phyloP scores from a whole-genome alignment of 208 protist species.

The Trypanosoma cruzi region DNA sequence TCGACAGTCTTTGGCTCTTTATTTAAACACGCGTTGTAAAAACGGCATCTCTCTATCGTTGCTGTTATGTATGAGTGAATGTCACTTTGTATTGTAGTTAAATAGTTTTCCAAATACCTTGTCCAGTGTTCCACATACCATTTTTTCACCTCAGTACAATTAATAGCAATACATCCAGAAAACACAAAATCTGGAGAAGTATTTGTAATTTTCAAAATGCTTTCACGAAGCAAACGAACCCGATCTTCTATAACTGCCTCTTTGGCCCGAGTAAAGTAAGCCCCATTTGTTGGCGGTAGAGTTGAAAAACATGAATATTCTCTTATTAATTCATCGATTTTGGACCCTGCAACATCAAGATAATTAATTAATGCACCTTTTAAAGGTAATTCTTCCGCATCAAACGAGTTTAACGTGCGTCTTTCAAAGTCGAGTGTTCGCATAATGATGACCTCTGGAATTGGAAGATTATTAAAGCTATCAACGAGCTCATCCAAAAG shows the following conservation, averaged over 20 bases:
- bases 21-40: constrained; percentile 38
- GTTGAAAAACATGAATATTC: constrained; percentile 52
- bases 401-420: constrained; percentile 35
- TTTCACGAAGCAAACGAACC: constrained; percentile 42
- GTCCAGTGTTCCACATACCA: constrained; percentile 61
- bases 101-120: constrained; percentile 51
- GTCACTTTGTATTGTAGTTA: constrained; percentile 39
- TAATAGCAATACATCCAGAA: constrained; percentile 75
- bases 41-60: constrained; percentile 44
- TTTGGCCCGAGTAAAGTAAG: constrained; percentile 34
- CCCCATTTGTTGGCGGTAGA: constrained; percentile 45
- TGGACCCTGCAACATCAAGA: constrained; percentile 38
- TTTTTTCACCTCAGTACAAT: constrained; percentile 53
- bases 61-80: constrained; percentile 33
- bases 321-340: constrained; percentile 48
- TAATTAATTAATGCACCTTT: constrained; percentile 20
- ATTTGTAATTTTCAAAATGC: constrained; percentile 41
- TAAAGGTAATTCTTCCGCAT: constrained; percentile 14
- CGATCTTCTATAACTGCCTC: constrained; percentile 37
- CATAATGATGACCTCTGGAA: constrained; percentile 53
- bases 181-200: constrained; percentile 69
- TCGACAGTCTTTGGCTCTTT: constrained; percentile 57
- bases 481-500: constrained; percentile 63
- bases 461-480: constrained; percentile 60
- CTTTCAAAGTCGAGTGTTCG: constrained; percentile 57